Evolutionary conservation across 83 land plant species (phyloP).

Genomic region (Larix sibirica): DNA sequence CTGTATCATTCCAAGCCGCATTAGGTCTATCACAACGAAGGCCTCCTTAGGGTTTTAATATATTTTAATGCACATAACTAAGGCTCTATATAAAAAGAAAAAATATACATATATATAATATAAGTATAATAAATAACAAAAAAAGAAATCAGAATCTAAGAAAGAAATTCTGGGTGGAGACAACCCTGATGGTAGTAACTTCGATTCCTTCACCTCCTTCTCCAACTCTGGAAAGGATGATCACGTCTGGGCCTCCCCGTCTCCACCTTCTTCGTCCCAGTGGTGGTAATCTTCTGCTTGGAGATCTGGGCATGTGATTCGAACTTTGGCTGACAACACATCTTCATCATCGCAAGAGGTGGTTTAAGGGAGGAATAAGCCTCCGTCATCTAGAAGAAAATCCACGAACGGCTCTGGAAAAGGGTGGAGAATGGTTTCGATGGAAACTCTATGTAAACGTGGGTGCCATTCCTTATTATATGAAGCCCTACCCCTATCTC

Average conservation of each 20-base stretch:
- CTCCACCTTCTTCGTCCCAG: conserved; percentile 49
- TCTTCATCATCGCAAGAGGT: conserved; percentile 21
- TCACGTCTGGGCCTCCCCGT: not conserved
- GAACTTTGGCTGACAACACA: conserved; percentile 53
- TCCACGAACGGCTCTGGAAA: conserved; percentile 76
- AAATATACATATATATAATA: too few relatives aligned
- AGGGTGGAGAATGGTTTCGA: conserved; percentile 62
- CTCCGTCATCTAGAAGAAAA: conserved; percentile 66
- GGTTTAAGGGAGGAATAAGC: conserved; percentile 62
- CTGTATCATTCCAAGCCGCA: too few relatives aligned
- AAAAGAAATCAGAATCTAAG: too few relatives aligned
- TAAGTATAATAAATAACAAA: too few relatives aligned
- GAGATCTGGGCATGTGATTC: conserved; percentile 37
- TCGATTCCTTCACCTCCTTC: conserved; percentile 43
- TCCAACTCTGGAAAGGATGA: conserved; percentile 88
- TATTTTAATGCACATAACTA: too few relatives aligned
- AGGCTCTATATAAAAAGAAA: too few relatives aligned
- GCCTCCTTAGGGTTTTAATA: too few relatives aligned
- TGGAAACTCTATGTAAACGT: conserved; percentile 50
- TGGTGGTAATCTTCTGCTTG: conserved; percentile 32
- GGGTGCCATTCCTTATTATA: conserved; percentile 97
- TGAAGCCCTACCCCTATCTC: too few relatives aligned
- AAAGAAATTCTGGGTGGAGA: too few relatives aligned
- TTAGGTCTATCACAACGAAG: too few relatives aligned
- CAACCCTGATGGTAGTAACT: too few relatives aligned